A percentile compares a stretch with the other conserved stretches of the same genome.
Conservation (phyloP, 2,329 filamentous ascomycete genomes). For the Botrytis deweyae region DNA sequence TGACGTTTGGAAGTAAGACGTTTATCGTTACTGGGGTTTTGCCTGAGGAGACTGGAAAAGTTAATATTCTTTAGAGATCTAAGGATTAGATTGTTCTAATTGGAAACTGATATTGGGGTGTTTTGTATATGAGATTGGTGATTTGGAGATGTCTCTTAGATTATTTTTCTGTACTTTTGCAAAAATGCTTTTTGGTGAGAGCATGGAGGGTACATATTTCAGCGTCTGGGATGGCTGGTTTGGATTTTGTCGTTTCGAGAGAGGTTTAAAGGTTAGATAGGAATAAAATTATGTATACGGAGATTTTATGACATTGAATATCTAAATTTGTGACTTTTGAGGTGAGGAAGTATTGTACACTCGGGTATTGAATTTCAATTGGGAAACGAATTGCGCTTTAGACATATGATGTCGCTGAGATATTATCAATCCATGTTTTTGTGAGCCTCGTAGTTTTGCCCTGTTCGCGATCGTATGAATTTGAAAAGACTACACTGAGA, state of each 20-base stretch:
- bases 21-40: background rate
- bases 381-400: background rate
- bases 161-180: background rate
- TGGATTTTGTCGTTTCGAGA: background rate
- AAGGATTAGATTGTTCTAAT: background rate
- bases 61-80: background rate
- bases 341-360: background rate
- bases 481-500: background rate
- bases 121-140: background rate
- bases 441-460: too few relatives aligned
- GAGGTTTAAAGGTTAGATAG: background rate
- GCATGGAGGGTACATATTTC: background rate
- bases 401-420: background rate
- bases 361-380: background rate
- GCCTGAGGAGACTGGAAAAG: background rate
- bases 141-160: background rate
- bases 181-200: background rate
- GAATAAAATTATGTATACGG: background rate
- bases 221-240: background rate
- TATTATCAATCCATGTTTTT: background rate
- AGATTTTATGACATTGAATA: too few relatives aligned
- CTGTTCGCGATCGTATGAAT: fast-evolving
- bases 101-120: background rate
- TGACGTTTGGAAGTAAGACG: background rate
- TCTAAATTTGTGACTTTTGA: background rate